phyloP scores from a whole-genome alignment of 345 rosid genomes.

The Eutrema yunnanense region DNA sequence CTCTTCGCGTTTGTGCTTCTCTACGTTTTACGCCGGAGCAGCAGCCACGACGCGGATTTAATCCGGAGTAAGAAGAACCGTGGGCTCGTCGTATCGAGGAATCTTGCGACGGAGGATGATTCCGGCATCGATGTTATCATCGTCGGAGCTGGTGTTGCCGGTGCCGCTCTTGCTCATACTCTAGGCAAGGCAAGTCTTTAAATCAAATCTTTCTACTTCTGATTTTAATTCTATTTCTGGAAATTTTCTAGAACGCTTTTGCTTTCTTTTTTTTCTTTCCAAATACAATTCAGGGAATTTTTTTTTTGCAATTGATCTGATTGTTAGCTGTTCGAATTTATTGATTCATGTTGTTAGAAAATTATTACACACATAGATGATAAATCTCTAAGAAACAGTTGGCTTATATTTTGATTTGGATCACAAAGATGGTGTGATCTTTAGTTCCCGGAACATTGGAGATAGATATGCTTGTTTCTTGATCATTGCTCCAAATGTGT shows the following conservation, averaged over 20 bases:
- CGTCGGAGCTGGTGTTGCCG: constrained; percentile 43
- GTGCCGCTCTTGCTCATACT: constrained; percentile 55
- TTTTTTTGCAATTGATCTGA: background rate
- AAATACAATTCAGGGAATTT: too few relatives aligned
- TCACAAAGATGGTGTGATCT: background rate
- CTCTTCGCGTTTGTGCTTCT: constrained; percentile 6
- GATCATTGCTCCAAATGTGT: background rate
- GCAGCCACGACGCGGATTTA: background rate
- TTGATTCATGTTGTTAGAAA: background rate
- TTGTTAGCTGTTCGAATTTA: background rate
- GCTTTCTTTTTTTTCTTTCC: background rate
- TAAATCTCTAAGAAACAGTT: background rate
- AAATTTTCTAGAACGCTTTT: background rate
- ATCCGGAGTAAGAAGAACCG: constrained; percentile 5
- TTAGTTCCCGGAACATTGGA: background rate
- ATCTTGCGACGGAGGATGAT: background rate
- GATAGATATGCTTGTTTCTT: background rate
- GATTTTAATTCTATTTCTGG: background rate
- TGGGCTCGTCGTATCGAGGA: background rate
- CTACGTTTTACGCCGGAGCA: background rate
- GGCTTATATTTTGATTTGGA: background rate
- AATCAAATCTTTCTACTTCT: background rate
- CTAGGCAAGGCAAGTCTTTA: constrained; percentile 40
- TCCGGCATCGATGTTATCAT: constrained; percentile 28
- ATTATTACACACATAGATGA: background rate